These are phyloP conservation scores for Drechslerella stenobrocha DNA, from an alignment of 2,329 filamentous ascomycete species.

Conservation along the genomic window DNA sequence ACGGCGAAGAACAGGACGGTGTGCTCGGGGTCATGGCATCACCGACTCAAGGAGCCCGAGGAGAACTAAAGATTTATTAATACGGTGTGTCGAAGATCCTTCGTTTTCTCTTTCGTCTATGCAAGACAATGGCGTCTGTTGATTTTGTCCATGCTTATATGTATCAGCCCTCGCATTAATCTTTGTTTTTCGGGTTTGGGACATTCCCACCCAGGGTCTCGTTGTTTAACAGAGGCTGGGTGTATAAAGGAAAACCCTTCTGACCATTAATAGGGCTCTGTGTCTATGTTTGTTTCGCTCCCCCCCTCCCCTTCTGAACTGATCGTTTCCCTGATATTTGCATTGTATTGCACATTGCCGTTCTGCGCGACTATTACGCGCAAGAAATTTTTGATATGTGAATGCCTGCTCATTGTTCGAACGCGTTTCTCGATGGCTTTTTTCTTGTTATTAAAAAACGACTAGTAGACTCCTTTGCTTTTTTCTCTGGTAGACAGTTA, in stretches of 20 bases:
- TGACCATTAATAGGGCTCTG: background rate
- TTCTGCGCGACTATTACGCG: too few species aligned
- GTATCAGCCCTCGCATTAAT: background rate
- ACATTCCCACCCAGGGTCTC: background rate
- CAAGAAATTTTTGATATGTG: too few species aligned
- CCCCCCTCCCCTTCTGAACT: background rate
- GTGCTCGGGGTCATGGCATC: too few species aligned
- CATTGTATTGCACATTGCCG: too few species aligned
- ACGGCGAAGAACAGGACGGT: background rate
- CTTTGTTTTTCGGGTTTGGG: background rate
- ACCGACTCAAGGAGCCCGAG: too few species aligned
- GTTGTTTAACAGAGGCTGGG: background rate
- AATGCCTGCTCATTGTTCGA: too few species aligned
- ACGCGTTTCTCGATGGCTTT: too few species aligned
- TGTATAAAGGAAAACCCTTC: background rate
- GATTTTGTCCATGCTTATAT: background rate
- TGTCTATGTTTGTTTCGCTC: background rate
- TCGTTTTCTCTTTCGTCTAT: conserved; percentile 14
- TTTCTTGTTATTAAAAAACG: too few species aligned
- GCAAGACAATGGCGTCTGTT: conserved; percentile 18
- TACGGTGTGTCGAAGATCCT: conserved; percentile 43
- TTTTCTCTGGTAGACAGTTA: background rate
- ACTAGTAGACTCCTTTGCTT: too few species aligned
- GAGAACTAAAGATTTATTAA: too few species aligned
- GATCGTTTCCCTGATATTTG: background rate